phyloP scores from a whole-genome alignment of 768 basidiomycete species.

The Leucocoprinus leucothites region DNA sequence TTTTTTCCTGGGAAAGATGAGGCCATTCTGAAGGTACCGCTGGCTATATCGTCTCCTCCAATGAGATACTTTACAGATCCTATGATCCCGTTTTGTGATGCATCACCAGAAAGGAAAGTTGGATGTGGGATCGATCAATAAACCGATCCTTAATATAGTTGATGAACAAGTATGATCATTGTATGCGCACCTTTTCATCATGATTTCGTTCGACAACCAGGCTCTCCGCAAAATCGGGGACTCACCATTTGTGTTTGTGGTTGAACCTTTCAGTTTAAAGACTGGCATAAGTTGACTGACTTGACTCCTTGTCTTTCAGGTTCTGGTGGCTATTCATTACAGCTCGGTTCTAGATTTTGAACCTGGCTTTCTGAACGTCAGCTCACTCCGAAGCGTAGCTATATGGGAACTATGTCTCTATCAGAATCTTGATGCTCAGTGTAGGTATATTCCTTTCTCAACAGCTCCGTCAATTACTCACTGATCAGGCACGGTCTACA shows the following conservation, averaged over 20 bases:
- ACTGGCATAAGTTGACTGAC: conserved; percentile 53
- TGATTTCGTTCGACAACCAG: conserved; percentile 23
- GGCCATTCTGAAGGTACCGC: conserved; percentile 71
- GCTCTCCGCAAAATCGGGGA: conserved; percentile 67
- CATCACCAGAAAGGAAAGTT: conserved; percentile 67
- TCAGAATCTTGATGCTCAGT: conserved; percentile 78
- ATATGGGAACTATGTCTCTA: conserved; percentile 77
- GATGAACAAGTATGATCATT: conserved; percentile 61
- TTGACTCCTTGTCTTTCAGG: background rate
- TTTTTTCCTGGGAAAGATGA: conserved; percentile 88
- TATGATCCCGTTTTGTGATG: conserved; percentile 80
- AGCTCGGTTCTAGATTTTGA: conserved; percentile 81
- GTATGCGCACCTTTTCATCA: background rate
- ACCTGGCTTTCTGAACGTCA: conserved; percentile 84
- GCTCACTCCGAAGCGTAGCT: conserved; percentile 76
- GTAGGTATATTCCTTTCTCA: conserved; percentile 36
- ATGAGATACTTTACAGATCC: conserved; percentile 83
- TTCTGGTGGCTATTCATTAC: conserved; percentile 5
- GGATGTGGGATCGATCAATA: conserved; percentile 85
- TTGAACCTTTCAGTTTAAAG: conserved; percentile 86
- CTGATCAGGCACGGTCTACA: conserved; percentile 23
- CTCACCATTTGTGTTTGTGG: conserved; percentile 78
- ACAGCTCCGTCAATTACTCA: conserved; percentile 13
- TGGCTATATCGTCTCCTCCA: conserved; percentile 83
- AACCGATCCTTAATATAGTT: conserved; percentile 76